These are phyloP conservation scores for Lentinula raphanica DNA, from an alignment of 768 basidiomycete species.

Conservation along the genomic window DNA sequence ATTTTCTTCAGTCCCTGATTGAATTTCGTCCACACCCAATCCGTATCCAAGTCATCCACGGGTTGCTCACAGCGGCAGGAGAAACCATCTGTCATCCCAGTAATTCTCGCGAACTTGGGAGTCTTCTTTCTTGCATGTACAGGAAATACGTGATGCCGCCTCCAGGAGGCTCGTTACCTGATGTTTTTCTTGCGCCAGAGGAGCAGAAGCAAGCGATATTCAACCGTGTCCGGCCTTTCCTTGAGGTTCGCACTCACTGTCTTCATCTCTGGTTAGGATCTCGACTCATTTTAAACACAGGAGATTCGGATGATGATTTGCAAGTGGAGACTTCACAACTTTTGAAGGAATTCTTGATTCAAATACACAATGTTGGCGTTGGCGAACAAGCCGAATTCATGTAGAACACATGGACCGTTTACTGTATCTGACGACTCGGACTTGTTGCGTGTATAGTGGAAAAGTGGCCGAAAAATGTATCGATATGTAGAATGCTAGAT, in stretches of 20 bases:
- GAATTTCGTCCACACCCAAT: not conserved
- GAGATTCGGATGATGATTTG: not conserved
- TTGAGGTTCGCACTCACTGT: not conserved
- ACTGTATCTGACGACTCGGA: no score
- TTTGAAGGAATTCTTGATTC: no score
- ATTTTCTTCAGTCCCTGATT: not conserved
- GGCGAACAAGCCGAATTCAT: no score
- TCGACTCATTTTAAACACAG: not conserved
- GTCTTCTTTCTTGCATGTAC: not conserved
- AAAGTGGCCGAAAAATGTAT: no score
- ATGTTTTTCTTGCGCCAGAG: not conserved
- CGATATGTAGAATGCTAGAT: no score
- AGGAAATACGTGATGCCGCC: slow-evolving; percentile 1
- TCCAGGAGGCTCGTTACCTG: not conserved
- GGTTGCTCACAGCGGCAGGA: not conserved
- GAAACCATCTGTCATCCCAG: not conserved
- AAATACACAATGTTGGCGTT: no score
- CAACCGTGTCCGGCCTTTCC: not conserved
- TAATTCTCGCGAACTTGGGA: not conserved
- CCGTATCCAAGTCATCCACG: not conserved
- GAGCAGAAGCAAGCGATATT: not conserved
- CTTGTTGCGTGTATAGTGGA: no score
- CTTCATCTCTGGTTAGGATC: not conserved
- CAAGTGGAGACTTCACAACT: not conserved
- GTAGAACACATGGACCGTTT: no score